A percentile compares a stretch with the other conserved stretches of the same genome.
phyloP scores from a whole-genome alignment of 371 early-diverging fungal genomes.

The Blastocladiella emersonii region DNA sequence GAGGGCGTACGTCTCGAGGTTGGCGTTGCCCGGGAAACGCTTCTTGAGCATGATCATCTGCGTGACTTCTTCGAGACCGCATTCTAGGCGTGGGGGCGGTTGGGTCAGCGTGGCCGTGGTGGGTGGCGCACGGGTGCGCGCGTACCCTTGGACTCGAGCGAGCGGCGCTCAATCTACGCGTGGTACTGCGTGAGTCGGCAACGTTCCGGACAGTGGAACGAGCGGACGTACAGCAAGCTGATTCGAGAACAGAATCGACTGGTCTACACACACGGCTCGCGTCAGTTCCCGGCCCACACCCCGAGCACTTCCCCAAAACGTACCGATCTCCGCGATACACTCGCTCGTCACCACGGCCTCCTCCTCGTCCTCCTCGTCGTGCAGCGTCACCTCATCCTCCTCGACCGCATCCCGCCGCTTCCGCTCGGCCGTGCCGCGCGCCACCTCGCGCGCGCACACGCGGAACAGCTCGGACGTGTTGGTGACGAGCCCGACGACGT shows the following conservation, averaged over 20 bases:
- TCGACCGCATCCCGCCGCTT: conserved; percentile 12
- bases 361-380: conserved; percentile 12
- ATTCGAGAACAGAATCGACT: conserved; percentile 37
- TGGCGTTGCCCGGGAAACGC: conserved; percentile 24
- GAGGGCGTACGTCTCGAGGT: conserved; percentile 19
- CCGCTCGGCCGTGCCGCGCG: background rate
- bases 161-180: background rate
- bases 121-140: too few relatives aligned
- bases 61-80: conserved; percentile 23
- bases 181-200: too few relatives aligned
- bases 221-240: conserved; percentile 22
- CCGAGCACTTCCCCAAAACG: too few relatives aligned
- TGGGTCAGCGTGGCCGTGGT: too few relatives aligned
- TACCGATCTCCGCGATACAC: background rate
- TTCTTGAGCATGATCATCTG: conserved; percentile 32
- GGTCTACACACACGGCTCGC: conserved; percentile 24
- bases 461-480: conserved; percentile 50
- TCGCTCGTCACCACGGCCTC: conserved; percentile 3
- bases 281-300: too few relatives aligned
- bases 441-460: conserved; percentile 28
- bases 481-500: conserved; percentile 26
- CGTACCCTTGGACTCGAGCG: conserved; percentile 15
- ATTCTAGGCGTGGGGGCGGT: conserved; percentile 25
- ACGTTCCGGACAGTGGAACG: background rate
- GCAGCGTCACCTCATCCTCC: conserved; percentile 11